Percentiles rank a stretch among this genome's conserved stretches.
These are phyloP conservation scores for Kazachstania taianensis DNA, from an alignment of 805 yeast species.

Conservation along the genomic window DNA sequence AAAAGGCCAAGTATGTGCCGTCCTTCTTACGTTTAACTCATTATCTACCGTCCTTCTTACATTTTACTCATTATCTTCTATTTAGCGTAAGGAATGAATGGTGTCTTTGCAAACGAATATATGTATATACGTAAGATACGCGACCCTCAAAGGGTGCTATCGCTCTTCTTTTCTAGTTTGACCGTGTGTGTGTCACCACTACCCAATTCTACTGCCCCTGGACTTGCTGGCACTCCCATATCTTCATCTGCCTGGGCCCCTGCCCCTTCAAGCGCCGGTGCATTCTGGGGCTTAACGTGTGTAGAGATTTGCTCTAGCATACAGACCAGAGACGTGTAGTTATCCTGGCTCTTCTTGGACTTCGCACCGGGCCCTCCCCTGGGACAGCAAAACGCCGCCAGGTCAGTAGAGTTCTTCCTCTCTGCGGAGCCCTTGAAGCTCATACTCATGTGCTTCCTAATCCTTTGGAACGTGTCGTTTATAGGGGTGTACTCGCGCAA, in stretches of 20 bases:
- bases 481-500: conserved; percentile 56
- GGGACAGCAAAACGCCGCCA: background rate
- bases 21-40: too few species aligned
- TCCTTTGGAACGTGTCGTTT: conserved; percentile 80
- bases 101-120: too few species aligned
- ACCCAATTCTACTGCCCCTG: background rate
- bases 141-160: too few species aligned
- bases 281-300: background rate
- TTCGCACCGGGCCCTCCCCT: too few species aligned
- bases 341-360: background rate
- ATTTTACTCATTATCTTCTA: too few species aligned
- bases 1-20: too few species aligned
- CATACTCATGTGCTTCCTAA: conserved; percentile 56
- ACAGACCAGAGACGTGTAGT: conserved; percentile 1
- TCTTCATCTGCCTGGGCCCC: background rate
- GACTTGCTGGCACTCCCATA: background rate
- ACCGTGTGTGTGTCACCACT: conserved; percentile 16
- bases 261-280: background rate
- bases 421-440: background rate
- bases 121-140: too few species aligned
- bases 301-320: conserved; percentile 4
- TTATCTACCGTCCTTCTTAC: too few species aligned
- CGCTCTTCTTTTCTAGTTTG: too few species aligned
- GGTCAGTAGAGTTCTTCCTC: background rate
- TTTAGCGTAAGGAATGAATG: too few species aligned